Percentiles rank a stretch among this genome's conserved stretches.
These are phyloP conservation scores for Cutaneotrichosporon sp. DNA, from an alignment of 1,284 basidiomycete genomes.

Conservation along the genomic window DNA sequence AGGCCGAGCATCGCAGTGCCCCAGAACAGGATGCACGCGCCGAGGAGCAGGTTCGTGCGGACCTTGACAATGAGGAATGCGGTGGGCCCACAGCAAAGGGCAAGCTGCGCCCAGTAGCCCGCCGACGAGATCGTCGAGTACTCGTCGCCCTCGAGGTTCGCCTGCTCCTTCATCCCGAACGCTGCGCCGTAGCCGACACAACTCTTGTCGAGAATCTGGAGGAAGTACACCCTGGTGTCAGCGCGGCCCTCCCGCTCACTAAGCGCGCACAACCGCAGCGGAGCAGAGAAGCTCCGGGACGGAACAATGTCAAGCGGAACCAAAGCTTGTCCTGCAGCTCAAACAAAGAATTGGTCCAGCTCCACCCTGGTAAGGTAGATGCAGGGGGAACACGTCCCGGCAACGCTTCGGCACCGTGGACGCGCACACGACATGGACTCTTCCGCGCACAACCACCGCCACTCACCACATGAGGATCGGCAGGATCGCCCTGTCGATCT, in stretches of 20 bases:
- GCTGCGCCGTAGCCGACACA: constrained; percentile 30
- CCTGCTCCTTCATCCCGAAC: constrained; percentile 29
- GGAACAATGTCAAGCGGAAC: no score
- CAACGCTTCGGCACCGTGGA: no score
- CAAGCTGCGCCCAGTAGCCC: constrained; percentile 28
- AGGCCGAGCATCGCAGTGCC: constrained; percentile 20
- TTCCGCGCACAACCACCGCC: background rate
- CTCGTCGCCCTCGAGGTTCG: constrained; percentile 33
- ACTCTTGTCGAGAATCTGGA: constrained; percentile 49
- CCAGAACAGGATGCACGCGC: constrained; percentile 19
- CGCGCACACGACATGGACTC: background rate
- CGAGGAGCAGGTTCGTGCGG: constrained; percentile 18
- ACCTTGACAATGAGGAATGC: constrained; percentile 47
- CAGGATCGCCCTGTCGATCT: constrained; percentile 42
- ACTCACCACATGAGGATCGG: constrained; percentile 38
- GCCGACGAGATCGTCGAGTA: constrained; percentile 33
- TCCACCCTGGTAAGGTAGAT: no score
- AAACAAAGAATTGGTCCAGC: no score
- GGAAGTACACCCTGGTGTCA: constrained; percentile 36
- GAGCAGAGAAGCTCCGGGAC: background rate
- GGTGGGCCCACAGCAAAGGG: constrained; percentile 40
- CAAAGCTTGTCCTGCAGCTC: no score
- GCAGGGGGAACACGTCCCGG: background rate
- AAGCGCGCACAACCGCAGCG: background rate
- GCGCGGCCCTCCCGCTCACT: no score